Evolutionary conservation across 2,329 filamentous ascomycete genomes (phyloP), one percentile per base, ranked within the genome.

Genomic region (Pezicula radicicola): DNA sequence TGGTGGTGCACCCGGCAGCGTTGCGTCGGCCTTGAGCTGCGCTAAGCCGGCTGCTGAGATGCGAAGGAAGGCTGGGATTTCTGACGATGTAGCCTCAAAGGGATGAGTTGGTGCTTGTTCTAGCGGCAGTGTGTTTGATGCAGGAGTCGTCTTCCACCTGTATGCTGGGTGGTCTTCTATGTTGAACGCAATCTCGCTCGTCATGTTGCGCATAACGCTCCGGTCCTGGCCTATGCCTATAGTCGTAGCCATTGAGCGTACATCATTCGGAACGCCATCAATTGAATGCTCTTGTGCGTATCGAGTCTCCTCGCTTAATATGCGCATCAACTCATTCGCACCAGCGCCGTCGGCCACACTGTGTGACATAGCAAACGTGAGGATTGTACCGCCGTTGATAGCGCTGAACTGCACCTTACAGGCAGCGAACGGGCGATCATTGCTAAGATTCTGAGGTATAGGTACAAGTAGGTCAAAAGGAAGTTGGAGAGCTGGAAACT

Each of bases 141-240:
- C 8, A 33, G 45, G 25, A 37, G 47, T 8, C 6, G 39, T 15
- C 21, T 42, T 16, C 30, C 8, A 47, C 8, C 15, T 48, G 19
- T 46, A 54, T 25, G 45, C 54, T 21, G 54, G 54, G 37, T 56
- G 51, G 36, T 56, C 51, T 49, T 56, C 41, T 6, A 56, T 54
- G 12, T 54, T 52, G 33, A 56, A 56, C 3, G 36, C 13, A 6
- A 19, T 44, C n/a, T 50, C 30, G 33, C 54, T 56, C n/a, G 25
- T 52, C 2, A 54, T 51, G 18, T 49, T 52, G 4, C 52, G 51
- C 7, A 56, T 13, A 19, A 50, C 28, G 19, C 41, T 54, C 9
- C 54, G 48, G 35, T 56, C 51, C 16, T 21, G 15, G 15, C 48
- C 47, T 16, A 55, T 45, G n/a, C 6, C 12, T 9, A 39, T 21